These are phyloP conservation scores for Malania oleifera DNA, from an alignment of 164 flowering plant genomes.

Conservation along the genomic window DNA sequence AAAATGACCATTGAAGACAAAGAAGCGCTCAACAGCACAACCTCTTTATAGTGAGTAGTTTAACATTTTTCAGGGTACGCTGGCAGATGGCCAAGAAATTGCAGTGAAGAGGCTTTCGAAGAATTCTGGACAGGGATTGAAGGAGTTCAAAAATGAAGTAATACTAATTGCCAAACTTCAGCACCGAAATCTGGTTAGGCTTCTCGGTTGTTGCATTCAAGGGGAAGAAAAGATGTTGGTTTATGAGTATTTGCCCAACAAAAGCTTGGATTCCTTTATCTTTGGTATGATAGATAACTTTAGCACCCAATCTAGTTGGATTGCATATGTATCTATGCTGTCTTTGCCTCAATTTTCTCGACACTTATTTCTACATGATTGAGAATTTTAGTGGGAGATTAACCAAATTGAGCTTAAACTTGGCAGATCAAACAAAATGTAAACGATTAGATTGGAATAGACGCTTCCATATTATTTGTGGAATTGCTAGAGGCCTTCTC, in stretches of 20 bases:
- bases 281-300: conserved; percentile 16
- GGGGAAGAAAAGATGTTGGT: conserved; percentile 32
- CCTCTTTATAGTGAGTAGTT: too few relatives aligned
- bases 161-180: conserved; percentile 33
- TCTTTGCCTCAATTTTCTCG: too few relatives aligned
- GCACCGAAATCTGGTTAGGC: conserved; percentile 45
- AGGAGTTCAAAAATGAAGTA: conserved; percentile 38
- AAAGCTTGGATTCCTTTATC: conserved; percentile 33
- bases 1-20: too few relatives aligned
- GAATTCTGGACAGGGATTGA: conserved; percentile 28
- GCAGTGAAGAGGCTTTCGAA: conserved; percentile 25
- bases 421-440: background rate
- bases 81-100: conserved; percentile 16
- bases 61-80: conserved; percentile 17
- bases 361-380: too few relatives aligned
- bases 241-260: conserved; percentile 48
- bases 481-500: background rate
- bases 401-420: background rate
- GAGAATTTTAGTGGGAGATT: too few relatives aligned
- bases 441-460: background rate
- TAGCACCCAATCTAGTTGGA: background rate
- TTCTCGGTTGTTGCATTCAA: conserved; percentile 37
- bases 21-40: too few relatives aligned
- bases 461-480: background rate
- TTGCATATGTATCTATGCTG: too few relatives aligned